Percentiles rank a stretch among this genome's conserved stretches.
phyloP scores from a whole-genome alignment of 1,139 yeast species.

The Blastobotrys aristatus region DNA sequence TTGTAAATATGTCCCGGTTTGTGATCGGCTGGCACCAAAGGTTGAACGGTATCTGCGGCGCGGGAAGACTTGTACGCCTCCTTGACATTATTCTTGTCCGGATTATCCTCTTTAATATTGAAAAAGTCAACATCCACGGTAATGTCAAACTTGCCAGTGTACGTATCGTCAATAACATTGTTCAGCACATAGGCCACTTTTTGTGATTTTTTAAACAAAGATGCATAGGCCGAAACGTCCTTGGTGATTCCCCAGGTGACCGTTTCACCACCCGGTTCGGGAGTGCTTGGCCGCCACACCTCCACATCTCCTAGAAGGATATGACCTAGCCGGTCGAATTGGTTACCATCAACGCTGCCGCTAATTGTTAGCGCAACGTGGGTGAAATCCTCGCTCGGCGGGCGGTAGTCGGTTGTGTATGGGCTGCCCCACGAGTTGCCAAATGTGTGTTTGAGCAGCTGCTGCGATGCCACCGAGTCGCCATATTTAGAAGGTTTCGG shows the following conservation, averaged over 20 bases:
- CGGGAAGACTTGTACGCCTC: neutral
- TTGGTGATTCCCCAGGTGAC: slow-evolving; percentile 46
- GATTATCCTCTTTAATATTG: slow-evolving; percentile 24
- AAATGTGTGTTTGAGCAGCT: slow-evolving; percentile 45
- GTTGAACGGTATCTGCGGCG: slow-evolving; percentile 4
- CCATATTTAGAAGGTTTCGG: slow-evolving; percentile 16
- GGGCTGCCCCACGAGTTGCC: slow-evolving; percentile 60
- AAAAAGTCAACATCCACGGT: slow-evolving; percentile 51
- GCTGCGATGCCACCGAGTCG: slow-evolving; percentile 40
- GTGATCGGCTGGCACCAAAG: slow-evolving; percentile 2
- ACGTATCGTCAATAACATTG: slow-evolving; percentile 51
- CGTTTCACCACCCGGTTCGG: slow-evolving; percentile 60
- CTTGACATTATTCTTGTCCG: neutral
- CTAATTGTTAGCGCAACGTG: slow-evolving; percentile 57
- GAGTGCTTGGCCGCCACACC: slow-evolving; percentile 81
- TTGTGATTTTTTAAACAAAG: slow-evolving; percentile 44
- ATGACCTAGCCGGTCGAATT: slow-evolving; percentile 73
- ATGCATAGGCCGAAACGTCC: slow-evolving; percentile 57
- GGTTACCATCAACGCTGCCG: slow-evolving; percentile 59
- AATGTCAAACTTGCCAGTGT: slow-evolving; percentile 60
- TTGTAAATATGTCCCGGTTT: slow-evolving; percentile 11
- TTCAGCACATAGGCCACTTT: slow-evolving; percentile 56
- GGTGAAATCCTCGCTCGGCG: slow-evolving; percentile 46
- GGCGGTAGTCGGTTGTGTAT: slow-evolving; percentile 38
- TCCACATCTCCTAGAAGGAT: slow-evolving; percentile 60